Evolutionary conservation across 371 early-diverging fungal genomes (phyloP), one percentile per base, ranked within the genome.

Genomic region (Syncephalastrum racemosum): DNA sequence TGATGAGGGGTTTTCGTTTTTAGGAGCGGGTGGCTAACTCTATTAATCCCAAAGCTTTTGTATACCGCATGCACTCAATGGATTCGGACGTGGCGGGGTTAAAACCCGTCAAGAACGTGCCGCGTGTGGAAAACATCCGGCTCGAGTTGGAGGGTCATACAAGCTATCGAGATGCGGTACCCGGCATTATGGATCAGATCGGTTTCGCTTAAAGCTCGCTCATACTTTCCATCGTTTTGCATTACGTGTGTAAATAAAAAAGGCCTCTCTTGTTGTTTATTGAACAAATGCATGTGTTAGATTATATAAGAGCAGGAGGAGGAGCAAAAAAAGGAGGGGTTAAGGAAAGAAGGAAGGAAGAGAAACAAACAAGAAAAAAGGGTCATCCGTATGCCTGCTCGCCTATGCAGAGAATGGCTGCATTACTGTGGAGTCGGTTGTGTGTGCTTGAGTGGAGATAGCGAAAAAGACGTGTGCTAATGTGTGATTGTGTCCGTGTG

Each of bases 101-200:
- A 41, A 74, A 79, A 6, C 86, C 94, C 8, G 80, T 91, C 0
- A 60, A 68, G 16, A 70, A 68, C 12, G 70, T 77, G 12, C 63
- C 72, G 3, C 64, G 82, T 19, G 73, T 98, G 19, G 94, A 93
- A 60, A 95, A 96, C 59, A 65, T 93, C 6, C 81, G 88, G 56
- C 73, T 94, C 47, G 82, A 88, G 5, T 78, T 97, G 27, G 85
- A 87, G 19, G 94, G 96, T 0, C 98, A 98, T 67, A 75, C 92
- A 40, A 87, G 87, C 31, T 98, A 98, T 63, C 70, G 71, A 6
- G 68, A 75, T 25, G 66, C 72, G n/a, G 58, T 75, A 8, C 51
- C 56, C 25, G 63, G 58, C 12, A 67, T 72, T 18, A 22, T 75
- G 45, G 42, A 47, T 20, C 62, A 55, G 42, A 51, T 74, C 39